phyloP scores from a whole-genome alignment of 1,139 yeast species.

The Diutina neorugosa region DNA sequence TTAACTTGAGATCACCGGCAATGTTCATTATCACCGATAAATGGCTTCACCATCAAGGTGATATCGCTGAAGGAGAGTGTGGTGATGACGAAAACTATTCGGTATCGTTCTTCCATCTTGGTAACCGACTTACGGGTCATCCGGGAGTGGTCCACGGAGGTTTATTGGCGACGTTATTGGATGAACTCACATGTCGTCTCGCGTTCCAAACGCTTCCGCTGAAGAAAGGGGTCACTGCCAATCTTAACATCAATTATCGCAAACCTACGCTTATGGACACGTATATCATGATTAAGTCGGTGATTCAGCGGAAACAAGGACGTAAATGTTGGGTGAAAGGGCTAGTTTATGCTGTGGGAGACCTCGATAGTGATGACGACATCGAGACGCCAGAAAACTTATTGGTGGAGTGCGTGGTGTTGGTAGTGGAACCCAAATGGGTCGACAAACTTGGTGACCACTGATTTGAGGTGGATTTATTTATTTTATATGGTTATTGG shows the following conservation, averaged over 20 bases:
- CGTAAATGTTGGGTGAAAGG: constrained; percentile 36
- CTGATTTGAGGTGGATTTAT: neutral
- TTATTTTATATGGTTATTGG: too few relatives aligned
- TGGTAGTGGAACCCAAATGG: constrained; percentile 38
- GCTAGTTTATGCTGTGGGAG: constrained; percentile 11
- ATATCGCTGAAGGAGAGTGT: constrained; percentile 5
- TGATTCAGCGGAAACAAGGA: constrained; percentile 20
- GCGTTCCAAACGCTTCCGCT: constrained; percentile 36
- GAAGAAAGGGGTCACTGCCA: constrained; percentile 34
- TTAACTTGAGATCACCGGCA: neutral
- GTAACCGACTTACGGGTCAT: constrained; percentile 36
- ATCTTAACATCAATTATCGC: constrained; percentile 29
- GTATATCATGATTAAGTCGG: constrained; percentile 25
- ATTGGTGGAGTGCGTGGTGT: constrained; percentile 28
- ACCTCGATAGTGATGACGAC: neutral
- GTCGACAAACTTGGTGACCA: constrained; percentile 11
- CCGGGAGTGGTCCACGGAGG: constrained; percentile 46
- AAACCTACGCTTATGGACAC: constrained; percentile 25
- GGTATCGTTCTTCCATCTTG: constrained; percentile 34
- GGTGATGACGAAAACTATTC: constrained; percentile 13
- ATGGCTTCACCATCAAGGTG: neutral
- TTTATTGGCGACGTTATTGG: constrained; percentile 38
- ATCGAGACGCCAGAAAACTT: constrained; percentile 16
- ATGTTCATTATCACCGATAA: neutral
- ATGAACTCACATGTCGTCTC: constrained; percentile 40